Evolutionary conservation across 768 basidiomycete species (phyloP).

Genomic region (Leccinum aurantiacum): DNA sequence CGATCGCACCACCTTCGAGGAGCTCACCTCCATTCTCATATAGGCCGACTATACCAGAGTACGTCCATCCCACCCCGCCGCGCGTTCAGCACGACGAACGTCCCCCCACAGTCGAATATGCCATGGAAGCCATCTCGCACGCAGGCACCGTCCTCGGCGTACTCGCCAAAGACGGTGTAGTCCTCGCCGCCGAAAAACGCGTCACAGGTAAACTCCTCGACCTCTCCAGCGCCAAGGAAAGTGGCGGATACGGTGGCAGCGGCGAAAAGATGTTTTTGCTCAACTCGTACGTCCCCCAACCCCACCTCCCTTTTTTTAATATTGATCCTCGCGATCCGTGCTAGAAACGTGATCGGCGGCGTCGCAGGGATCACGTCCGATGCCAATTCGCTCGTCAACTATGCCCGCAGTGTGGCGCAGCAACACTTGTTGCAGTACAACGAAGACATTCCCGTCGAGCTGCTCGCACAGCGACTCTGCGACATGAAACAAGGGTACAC

Average conservation of each 20-base stretch:
- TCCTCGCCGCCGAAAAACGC: conserved; percentile 94
- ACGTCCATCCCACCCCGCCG: conserved; percentile 29
- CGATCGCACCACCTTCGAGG: conserved; percentile 3
- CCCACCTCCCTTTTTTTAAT: too few relatives aligned
- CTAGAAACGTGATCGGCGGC: conserved; percentile 86
- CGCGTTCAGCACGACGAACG: conserved; percentile 5
- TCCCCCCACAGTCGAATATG: conserved; percentile 83
- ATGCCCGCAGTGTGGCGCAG: conserved; percentile 88
- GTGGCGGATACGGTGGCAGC: conserved; percentile 84
- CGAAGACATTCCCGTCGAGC: conserved; percentile 96
- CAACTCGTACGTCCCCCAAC: conserved; percentile 69
- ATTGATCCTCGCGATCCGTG: background rate
- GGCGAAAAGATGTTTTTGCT: conserved; percentile 98
- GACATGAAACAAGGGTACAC: conserved; percentile 99
- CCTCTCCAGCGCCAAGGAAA: conserved; percentile 80
- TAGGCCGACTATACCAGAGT: conserved; percentile 98
- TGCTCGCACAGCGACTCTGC: conserved; percentile 90
- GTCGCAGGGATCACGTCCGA: conserved; percentile 97
- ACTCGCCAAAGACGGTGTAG: conserved; percentile 86
- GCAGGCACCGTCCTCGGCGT: conserved; percentile 94
- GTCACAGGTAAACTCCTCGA: conserved; percentile 98
- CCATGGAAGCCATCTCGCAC: conserved; percentile 98
- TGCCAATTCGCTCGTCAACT: conserved; percentile 96
- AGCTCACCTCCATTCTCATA: conserved; percentile 33
- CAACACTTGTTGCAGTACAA: conserved; percentile 87